Conservation (phyloP, 148 eudicot genomes). For the Rhododendron kiyosumense region DNA sequence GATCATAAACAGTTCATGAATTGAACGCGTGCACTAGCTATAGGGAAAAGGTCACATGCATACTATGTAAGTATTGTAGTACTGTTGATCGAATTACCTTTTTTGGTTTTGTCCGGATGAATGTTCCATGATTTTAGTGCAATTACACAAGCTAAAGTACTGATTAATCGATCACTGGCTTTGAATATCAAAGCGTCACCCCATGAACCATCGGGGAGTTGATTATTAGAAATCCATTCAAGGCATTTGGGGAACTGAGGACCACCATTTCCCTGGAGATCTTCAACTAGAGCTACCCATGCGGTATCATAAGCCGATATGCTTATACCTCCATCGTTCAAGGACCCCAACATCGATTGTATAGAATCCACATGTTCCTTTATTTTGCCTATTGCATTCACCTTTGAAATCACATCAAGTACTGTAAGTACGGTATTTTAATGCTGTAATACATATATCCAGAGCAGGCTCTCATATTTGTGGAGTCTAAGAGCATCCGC, state of each 20-base stretch:
- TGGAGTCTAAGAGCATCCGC: too few relatives aligned
- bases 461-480: too few relatives aligned
- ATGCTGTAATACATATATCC: too few relatives aligned
- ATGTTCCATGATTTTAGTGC: slow-evolving; percentile 73
- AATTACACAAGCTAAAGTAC: slow-evolving; percentile 68
- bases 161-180: slow-evolving; percentile 61
- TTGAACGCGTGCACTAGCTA: neutral
- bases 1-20: neutral
- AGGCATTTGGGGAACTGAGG: slow-evolving; percentile 72
- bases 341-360: slow-evolving; percentile 23
- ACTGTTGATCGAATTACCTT: slow-evolving; percentile 19
- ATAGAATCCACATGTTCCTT: slow-evolving; percentile 13
- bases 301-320: slow-evolving; percentile 51
- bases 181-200: slow-evolving; percentile 46
- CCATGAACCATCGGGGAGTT: slow-evolving; percentile 82
- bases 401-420: neutral
- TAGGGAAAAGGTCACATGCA: neutral
- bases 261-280: slow-evolving; percentile 21
- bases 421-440: too few relatives aligned
- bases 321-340: slow-evolving; percentile 41
- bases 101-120: slow-evolving; percentile 32
- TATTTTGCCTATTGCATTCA: neutral
- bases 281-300: slow-evolving; percentile 76
- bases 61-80: neutral
- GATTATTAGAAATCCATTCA: slow-evolving; percentile 68